A percentile compares a stretch with the other conserved stretches of the same genome.
phyloP scores from a whole-genome alignment of 2,329 filamentous ascomycete species.

The Fusarium albosuccineum region DNA sequence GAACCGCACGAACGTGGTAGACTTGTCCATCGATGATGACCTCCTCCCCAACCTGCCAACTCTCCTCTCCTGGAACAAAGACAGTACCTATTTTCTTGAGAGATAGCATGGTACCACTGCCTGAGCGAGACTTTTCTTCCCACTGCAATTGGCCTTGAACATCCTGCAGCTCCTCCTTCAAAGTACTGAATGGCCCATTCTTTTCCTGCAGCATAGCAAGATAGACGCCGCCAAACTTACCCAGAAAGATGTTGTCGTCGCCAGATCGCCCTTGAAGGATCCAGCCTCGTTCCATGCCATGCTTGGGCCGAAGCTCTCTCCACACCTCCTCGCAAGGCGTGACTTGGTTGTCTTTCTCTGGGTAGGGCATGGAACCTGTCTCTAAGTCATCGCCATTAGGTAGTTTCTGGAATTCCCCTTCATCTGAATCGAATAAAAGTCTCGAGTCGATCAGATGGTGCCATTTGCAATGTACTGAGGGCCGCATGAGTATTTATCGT shows the following conservation, averaged over 20 bases:
- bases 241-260: not conserved
- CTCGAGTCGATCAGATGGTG: not conserved
- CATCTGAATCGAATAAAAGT: not conserved
- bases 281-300: not conserved
- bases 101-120: not conserved
- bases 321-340: not conserved
- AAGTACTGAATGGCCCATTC: not conserved
- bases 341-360: not conserved
- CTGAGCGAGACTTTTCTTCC: not conserved
- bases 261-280: not conserved
- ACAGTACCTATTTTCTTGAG: not conserved
- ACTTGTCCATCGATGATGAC: not conserved
- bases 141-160: not conserved
- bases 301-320: not conserved
- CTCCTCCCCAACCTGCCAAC: not conserved
- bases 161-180: not conserved
- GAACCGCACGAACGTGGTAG: not conserved
- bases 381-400: slow-evolving; percentile 1
- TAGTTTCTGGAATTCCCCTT: not conserved
- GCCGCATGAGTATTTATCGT: no score
- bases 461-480: not conserved
- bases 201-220: not conserved
- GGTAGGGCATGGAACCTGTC: not conserved
- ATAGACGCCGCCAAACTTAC: not conserved
- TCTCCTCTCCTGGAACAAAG: not conserved